Evolutionary conservation across 1,284 basidiomycete genomes (phyloP), one percentile per base, ranked within the genome.

Genomic region (Moesziomyces antarcticus): DNA sequence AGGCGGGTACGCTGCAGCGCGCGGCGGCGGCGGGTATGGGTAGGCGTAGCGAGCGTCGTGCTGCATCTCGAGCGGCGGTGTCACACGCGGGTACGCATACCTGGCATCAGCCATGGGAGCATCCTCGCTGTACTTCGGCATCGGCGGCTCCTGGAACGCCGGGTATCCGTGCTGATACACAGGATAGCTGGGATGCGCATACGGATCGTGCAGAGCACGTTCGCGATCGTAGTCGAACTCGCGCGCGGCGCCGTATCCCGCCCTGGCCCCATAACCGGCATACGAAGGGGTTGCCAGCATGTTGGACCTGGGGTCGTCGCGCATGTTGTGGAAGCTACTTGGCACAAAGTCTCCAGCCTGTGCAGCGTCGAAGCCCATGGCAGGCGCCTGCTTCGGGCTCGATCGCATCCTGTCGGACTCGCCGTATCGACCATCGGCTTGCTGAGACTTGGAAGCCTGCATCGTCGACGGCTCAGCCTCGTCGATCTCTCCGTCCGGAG

Each of bases 401-500:
- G 37, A 40, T 40, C 5, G 37, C 11, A 18, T 16, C 37, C 37
- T 40, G 37, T 40, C 18, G 16, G 16, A 18, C 16, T n/a, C 37
- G 37, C 7, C 37, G 14, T 18, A 8, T 40, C 37, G 37, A 40
- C 16, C 37, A 6, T 40, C 37, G 37, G 1, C 37, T 40, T 40
- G 37, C 16, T 40, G 37, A 16, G 35, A 16, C 35, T 35, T 35
- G 35, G 35, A 35, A 35, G 30, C 37, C 37, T 18, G 37, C 16
- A 40, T 40, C 37, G 16, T n/a, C 18, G 3, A 16, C 11, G 37
- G 45, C 20, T 27, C 20, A 37, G 11, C 20, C n/a, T 30, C 62
- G 5, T 49, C 56, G 11, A 14, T 13, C 41, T 20, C 24, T 30
- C 57, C 61, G 18, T 22, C 50, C 9, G 51, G 42, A 10, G 44